Base-by-base conservation (phyloP, 306 rosid genomes). In the Dalbergia cochinchinensis region DNA sequence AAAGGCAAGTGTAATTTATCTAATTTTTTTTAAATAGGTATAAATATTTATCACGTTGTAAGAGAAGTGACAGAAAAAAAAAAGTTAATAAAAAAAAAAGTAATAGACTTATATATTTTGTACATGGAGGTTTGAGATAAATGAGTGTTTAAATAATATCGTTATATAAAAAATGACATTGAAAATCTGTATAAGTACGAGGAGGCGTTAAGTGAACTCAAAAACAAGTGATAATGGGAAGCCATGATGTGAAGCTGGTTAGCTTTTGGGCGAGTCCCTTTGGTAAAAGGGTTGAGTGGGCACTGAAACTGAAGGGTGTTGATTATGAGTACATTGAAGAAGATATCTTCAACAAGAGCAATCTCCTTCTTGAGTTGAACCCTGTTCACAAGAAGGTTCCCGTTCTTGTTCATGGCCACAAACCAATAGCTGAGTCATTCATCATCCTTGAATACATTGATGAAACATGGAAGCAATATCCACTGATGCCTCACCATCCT, bases 321-420 rank as follows among this genome's bases (percentile, higher is more conserved):
- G 79, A 85, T 33, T 85, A 51, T 62, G 81, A 81, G 48, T 82
- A 81, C 18, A 18, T 78, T 41, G 88, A 85, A 73, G 81, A 85
- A 53, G 88, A 85, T 19, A 35, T 85, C 66, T 82, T 54, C 78
- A 68, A 78, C 68, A 85, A 85, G 16, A 85, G 76, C 45, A 68
- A 4, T 61, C 81, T 85, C 6, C 86, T 82, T 74, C 78, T 82
- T 0, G 39, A 78, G 53, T 71, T 78, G 51, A 85, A 85, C 78
- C 88, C 88, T 16, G 76, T 85, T 78, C 66, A 26, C 19, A 69
- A 78, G 63, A 82, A 82, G 63, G 82, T 78, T 48, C 83, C 83
- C 18, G 77, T 70, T 69, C 77, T 79, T 13, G 64, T 79, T 0
- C 77, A 79, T 47, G 10, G 0, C 54, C 39, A 59, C 3, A 78